Percentiles rank a stretch among this genome's conserved stretches.
Conservation (phyloP, 164 flowering plant species). For the Chimonanthus praecox region DNA sequence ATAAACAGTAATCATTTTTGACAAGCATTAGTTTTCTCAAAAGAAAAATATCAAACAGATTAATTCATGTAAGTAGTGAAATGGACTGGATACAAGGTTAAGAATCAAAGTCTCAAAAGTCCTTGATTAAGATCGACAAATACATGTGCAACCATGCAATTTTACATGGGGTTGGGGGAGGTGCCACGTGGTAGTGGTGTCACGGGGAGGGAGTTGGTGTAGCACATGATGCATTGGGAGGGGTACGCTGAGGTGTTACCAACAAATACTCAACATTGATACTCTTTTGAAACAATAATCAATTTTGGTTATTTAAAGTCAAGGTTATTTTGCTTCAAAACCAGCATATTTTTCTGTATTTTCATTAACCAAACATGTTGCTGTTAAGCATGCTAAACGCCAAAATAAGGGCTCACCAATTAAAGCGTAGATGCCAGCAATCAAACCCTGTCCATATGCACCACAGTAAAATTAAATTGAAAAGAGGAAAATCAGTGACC, state of each 20-base stretch:
- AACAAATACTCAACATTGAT: background rate
- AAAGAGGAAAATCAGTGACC: background rate
- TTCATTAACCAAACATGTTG: too few species aligned
- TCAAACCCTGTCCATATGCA: constrained; percentile 51
- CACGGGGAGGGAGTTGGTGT: too few species aligned
- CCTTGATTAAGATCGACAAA: background rate
- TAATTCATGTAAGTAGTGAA: too few species aligned
- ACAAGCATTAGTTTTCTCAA: background rate
- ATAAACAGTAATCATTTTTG: background rate
- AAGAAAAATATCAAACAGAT: too few species aligned
- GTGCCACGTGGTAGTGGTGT: too few species aligned
- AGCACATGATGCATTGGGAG: background rate
- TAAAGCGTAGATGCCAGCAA: constrained; percentile 58
- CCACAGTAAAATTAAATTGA: constrained; percentile 8
- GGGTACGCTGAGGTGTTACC: background rate
- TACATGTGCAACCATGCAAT: background rate
- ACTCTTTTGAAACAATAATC: too few species aligned
- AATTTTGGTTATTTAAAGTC: too few species aligned
- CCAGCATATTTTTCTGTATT: too few species aligned
- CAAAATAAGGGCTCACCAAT: constrained; percentile 39
- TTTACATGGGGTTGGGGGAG: too few species aligned
- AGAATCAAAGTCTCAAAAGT: background rate
- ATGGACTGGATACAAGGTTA: background rate
- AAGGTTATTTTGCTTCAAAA: too few species aligned
- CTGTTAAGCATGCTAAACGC: too few species aligned